Percentiles rank a stretch among this genome's conserved stretches.
phyloP scores from a whole-genome alignment of 2,329 filamentous ascomycete species.

The Eutypa lata region DNA sequence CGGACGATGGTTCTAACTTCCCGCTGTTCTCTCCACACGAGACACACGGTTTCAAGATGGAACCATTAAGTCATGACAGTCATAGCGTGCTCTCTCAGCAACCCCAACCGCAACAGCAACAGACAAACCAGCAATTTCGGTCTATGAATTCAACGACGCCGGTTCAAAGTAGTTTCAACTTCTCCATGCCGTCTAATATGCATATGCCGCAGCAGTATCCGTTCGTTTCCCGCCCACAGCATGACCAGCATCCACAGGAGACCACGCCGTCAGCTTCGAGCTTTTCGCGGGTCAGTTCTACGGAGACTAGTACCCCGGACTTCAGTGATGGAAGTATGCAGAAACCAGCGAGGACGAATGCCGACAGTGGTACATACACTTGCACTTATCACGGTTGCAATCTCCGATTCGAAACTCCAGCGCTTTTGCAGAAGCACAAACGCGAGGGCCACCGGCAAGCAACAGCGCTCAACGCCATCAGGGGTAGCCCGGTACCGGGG shows the following conservation, averaged over 20 bases:
- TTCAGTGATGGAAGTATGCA: slow-evolving; percentile 33
- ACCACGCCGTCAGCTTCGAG: slow-evolving; percentile 38
- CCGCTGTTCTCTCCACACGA: slow-evolving; percentile 69
- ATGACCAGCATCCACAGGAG: slow-evolving; percentile 14
- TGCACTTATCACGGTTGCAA: slow-evolving; percentile 94
- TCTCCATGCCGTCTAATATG: slow-evolving; percentile 36
- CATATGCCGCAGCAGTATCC: slow-evolving; percentile 26
- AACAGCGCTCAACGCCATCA: slow-evolving; percentile 45
- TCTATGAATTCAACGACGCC: slow-evolving; percentile 23
- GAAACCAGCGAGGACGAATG: slow-evolving; percentile 61
- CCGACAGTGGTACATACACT: slow-evolving; percentile 87
- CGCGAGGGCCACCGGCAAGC: slow-evolving; percentile 83
- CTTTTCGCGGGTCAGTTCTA: slow-evolving; percentile 38
- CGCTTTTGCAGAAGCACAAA: slow-evolving; percentile 90
- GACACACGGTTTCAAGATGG: slow-evolving; percentile 39
- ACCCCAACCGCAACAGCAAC: slow-evolving; percentile 12
- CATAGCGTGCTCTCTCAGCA: background rate
- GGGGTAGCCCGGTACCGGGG: slow-evolving; percentile 27
- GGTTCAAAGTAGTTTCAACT: slow-evolving; percentile 27
- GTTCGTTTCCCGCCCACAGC: slow-evolving; percentile 35
- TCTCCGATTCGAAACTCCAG: slow-evolving; percentile 81
- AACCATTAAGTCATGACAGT: slow-evolving; percentile 7
- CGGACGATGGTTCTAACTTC: slow-evolving; percentile 65
- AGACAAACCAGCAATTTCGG: slow-evolving; percentile 24
- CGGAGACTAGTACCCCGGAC: slow-evolving; percentile 36